phyloP scores from a whole-genome alignment of 1,284 basidiomycete species.

The Cutaneotrichosporon sp. region DNA sequence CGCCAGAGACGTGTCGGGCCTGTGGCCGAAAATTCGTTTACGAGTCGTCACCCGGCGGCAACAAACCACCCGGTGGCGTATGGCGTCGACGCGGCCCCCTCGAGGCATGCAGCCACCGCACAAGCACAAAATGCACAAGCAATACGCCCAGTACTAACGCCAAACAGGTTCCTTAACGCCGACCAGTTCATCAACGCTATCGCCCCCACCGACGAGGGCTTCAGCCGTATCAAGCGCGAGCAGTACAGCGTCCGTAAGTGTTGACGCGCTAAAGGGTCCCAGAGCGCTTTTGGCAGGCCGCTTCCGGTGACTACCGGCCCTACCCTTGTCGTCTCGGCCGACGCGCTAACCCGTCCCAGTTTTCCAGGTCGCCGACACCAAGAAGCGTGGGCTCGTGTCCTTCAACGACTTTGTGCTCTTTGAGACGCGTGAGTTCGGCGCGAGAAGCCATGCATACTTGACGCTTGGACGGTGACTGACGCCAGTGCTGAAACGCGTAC shows the following conservation, averaged over 20 bases:
- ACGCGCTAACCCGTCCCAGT: conserved; percentile 50
- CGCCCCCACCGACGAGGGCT: conserved; percentile 73
- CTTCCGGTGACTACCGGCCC: conserved; percentile 4
- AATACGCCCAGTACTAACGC: background rate
- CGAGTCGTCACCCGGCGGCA: conserved; percentile 1
- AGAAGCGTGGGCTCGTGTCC: conserved; percentile 74
- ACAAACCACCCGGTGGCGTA: background rate
- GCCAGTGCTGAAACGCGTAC: conserved; percentile 48
- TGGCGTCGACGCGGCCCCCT: background rate
- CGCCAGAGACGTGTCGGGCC: background rate
- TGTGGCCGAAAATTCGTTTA: conserved; percentile 7
- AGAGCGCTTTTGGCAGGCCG: background rate
- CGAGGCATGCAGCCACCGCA: background rate
- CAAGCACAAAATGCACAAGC: background rate
- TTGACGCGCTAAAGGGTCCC: too few species aligned
- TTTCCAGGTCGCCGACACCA: conserved; percentile 84
- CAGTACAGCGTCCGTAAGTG: conserved; percentile 71
- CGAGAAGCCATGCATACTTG: background rate
- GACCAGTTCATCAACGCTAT: conserved; percentile 91
- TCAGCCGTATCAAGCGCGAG: conserved; percentile 76
- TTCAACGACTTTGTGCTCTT: conserved; percentile 96
- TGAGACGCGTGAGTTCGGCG: conserved; percentile 62
- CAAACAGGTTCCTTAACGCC: conserved; percentile 68
- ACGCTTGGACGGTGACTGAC: conserved; percentile 6
- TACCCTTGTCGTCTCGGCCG: background rate